Evolutionary conservation across 768 basidiomycete species (phyloP).

Genomic region (Tylopilus cervinicoccineus): DNA sequence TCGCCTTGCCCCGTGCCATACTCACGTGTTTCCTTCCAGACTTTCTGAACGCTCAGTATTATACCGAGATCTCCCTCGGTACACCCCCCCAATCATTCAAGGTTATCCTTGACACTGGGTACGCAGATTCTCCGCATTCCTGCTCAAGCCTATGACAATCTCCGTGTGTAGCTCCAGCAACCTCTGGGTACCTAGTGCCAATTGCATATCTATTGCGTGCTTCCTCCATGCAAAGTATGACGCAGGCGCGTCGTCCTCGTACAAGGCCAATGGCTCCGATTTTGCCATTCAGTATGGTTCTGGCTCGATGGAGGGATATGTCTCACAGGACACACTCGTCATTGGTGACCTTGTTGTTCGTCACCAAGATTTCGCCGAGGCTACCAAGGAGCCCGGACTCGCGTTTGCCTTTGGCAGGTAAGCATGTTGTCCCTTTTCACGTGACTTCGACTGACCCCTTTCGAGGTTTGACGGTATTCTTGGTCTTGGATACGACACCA

Average conservation of each 20-base stretch:
- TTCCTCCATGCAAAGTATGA: constrained; percentile 96
- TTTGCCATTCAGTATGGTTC: constrained; percentile 95
- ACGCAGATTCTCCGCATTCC: constrained; percentile 1
- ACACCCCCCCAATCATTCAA: constrained; percentile 87
- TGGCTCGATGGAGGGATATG: constrained; percentile 94
- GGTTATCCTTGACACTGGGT: constrained; percentile 94
- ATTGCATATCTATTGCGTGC: constrained; percentile 87
- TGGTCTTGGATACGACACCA: constrained; percentile 93
- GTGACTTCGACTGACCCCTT: neutral
- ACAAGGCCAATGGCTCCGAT: constrained; percentile 84
- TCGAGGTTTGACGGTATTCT: constrained; percentile 91
- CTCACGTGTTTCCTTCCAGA: constrained; percentile 44
- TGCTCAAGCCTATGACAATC: constrained; percentile 21
- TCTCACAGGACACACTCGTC: constrained; percentile 74
- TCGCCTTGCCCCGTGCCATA: neutral
- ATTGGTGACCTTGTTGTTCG: constrained; percentile 82
- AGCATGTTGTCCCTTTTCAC: constrained; percentile 25
- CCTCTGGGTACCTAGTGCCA: constrained; percentile 85
- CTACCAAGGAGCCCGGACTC: constrained; percentile 92
- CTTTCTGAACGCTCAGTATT: constrained; percentile 99
- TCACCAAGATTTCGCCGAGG: constrained; percentile 89
- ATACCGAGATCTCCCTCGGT: constrained; percentile 79
- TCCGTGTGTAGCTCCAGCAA: constrained; percentile 67
- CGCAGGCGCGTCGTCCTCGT: constrained; percentile 67
- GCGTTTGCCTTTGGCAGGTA: constrained; percentile 96